Percentiles rank a stretch among this genome's conserved stretches.
phyloP scores from a whole-genome alignment of 1,284 basidiomycete genomes.

The Pisolithus thermaeus region DNA sequence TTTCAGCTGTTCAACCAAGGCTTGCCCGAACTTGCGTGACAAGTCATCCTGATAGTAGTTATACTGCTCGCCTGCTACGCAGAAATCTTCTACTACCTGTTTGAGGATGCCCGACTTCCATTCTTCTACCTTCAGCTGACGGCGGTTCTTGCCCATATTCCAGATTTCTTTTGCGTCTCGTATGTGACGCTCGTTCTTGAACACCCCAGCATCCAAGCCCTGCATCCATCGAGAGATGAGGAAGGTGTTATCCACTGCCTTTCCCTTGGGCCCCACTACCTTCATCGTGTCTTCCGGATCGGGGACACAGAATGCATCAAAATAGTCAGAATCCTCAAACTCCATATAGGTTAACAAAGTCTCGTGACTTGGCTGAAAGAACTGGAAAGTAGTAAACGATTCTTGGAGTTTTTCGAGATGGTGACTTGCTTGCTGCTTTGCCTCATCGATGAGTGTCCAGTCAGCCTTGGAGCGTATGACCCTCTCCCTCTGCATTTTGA shows the following conservation, averaged over 20 bases:
- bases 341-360: conserved; percentile 41
- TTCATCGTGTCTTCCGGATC: conserved; percentile 35
- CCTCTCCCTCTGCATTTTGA: conserved; percentile 21
- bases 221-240: conserved; percentile 44
- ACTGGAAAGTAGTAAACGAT: conserved; percentile 30
- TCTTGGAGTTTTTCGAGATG: conserved; percentile 23
- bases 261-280: conserved; percentile 34
- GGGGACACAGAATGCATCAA: conserved; percentile 46
- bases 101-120: conserved; percentile 41
- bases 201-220: conserved; percentile 39
- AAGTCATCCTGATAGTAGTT: conserved; percentile 37
- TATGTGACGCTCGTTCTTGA: conserved; percentile 27
- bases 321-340: conserved; percentile 39
- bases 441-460: conserved; percentile 35
- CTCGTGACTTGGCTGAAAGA: conserved; percentile 13
- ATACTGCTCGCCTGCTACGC: conserved; percentile 33
- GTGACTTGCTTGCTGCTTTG: conserved; percentile 24
- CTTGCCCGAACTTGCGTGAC: conserved; percentile 33
- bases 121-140: conserved; percentile 25
- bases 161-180: conserved; percentile 33
- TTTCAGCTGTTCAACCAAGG: conserved; percentile 33
- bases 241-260: conserved; percentile 33
- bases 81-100: conserved; percentile 35
- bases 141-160: conserved; percentile 33
- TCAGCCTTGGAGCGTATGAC: conserved; percentile 25